Evolutionary conservation across 768 basidiomycete species (phyloP).

Genomic region (Arthromyces matolae): DNA sequence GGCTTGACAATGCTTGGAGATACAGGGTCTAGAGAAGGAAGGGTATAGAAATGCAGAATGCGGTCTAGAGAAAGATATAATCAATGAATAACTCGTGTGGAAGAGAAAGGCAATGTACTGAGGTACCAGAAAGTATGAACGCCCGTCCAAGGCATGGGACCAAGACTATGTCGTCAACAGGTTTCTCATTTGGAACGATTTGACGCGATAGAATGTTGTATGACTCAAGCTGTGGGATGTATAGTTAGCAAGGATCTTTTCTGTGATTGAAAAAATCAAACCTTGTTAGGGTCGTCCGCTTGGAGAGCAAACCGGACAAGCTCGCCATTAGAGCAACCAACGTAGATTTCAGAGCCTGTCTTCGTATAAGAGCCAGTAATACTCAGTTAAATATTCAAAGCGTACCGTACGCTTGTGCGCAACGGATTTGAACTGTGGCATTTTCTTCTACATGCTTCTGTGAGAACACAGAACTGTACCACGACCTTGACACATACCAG

Average conservation of each 20-base stretch:
- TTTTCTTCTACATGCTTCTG: too few relatives aligned
- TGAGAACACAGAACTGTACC: too few relatives aligned
- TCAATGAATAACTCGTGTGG: conserved; percentile 10
- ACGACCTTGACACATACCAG: too few relatives aligned
- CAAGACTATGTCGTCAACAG: conserved; percentile 78
- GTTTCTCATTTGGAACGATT: conserved; percentile 59
- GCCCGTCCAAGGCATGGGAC: conserved; percentile 72
- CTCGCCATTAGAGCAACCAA: conserved; percentile 83
- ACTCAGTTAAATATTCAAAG: not conserved
- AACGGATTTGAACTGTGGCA: conserved; percentile 37
- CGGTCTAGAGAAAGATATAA: conserved; percentile 35
- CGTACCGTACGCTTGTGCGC: conserved; percentile 59
- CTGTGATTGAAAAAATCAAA: conserved; percentile 20
- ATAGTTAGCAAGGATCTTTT: not conserved
- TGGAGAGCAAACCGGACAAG: conserved; percentile 77
- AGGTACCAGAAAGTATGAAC: conserved; percentile 71
- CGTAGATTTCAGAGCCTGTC: conserved; percentile 81
- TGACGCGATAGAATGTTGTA: conserved; percentile 70
- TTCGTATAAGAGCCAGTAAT: not conserved
- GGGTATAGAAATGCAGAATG: conserved; percentile 72
- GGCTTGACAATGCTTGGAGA: conserved; percentile 61
- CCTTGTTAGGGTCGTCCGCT: conserved; percentile 48
- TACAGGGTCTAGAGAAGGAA: conserved; percentile 78
- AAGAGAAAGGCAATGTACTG: conserved; percentile 12
- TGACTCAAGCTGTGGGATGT: conserved; percentile 43